Evolutionary conservation across 305 asterid species (phyloP).

Genomic region (Solanum chacoense): DNA sequence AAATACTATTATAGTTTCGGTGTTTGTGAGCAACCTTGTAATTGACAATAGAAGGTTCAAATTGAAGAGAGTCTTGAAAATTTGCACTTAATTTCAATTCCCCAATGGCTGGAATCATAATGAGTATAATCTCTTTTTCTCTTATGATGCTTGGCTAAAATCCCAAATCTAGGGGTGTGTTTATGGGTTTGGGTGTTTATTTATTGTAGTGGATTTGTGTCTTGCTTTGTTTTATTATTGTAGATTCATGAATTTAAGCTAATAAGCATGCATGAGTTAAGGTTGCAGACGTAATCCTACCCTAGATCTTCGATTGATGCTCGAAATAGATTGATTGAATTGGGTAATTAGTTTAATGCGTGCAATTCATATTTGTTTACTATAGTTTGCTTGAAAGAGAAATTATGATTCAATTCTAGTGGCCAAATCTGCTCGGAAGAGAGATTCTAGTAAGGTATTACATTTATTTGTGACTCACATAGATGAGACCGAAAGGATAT

Average conservation of each 20-base stretch:
- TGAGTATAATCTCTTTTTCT: not conserved
- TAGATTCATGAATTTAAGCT: not conserved
- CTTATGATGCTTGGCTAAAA: not conserved
- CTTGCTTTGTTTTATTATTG: not conserved
- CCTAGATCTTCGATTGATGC: not conserved
- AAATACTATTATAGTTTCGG: not conserved
- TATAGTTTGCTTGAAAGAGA: not conserved
- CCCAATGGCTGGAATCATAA: not conserved
- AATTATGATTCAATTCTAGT: not conserved
- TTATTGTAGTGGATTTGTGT: not conserved
- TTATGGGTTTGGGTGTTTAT: not conserved
- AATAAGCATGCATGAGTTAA: not conserved
- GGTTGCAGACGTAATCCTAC: not conserved
- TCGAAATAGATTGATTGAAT: not conserved
- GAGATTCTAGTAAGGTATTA: not conserved
- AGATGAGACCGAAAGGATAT: not conserved
- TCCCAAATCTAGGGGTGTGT: not conserved
- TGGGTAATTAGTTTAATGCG: not conserved
- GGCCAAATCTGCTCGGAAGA: not conserved
- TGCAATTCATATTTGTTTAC: not conserved
- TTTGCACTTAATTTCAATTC: not conserved
- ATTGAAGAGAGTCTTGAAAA: not conserved
- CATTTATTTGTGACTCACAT: not conserved
- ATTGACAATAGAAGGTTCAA: not conserved
- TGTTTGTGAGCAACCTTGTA: not conserved